Evolutionary conservation across 495 filamentous ascomycete species (phyloP).

Genomic region (Tricharina praecox): DNA sequence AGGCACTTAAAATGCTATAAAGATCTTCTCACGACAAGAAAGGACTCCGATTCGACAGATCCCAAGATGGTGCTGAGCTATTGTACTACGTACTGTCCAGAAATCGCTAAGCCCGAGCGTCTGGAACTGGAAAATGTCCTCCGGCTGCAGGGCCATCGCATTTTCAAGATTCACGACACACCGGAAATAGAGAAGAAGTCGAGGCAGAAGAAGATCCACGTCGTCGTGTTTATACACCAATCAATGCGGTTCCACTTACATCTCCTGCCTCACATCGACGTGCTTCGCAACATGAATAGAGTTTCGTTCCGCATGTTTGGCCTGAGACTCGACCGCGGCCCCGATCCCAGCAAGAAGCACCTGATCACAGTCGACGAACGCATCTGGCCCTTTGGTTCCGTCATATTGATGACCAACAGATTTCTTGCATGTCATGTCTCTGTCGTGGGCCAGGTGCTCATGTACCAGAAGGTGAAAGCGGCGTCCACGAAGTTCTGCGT

Average conservation of each 20-base stretch:
- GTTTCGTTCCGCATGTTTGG: conserved; percentile 21
- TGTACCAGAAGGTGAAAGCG: conserved; percentile 20
- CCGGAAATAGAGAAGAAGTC: neutral
- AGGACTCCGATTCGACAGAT: neutral
- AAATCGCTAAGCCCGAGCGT: conserved; percentile 15
- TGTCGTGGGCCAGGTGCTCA: conserved; percentile 11
- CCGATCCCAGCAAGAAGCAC: conserved; percentile 7
- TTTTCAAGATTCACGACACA: neutral
- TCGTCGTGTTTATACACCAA: conserved; percentile 11
- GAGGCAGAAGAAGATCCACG: neutral
- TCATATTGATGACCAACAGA: conserved; percentile 22
- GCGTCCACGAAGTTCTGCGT: conserved; percentile 23
- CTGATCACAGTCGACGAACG: conserved; percentile 6
- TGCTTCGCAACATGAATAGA: conserved; percentile 12
- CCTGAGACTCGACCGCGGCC: conserved; percentile 8
- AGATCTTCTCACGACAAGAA: neutral
- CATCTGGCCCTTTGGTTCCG: conserved; percentile 23
- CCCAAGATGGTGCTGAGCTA: too few species aligned
- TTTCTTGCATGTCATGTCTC: conserved; percentile 12
- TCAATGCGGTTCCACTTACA: conserved; percentile 18
- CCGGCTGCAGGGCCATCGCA: neutral
- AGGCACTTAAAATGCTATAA: neutral
- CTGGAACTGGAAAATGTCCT: conserved; percentile 18
- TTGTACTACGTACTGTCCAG: conserved; percentile 20
- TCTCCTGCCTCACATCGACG: conserved; percentile 17